Evolutionary conservation across 169 alveolate species (phyloP).

Genomic region (Plasmodium fragile): DNA sequence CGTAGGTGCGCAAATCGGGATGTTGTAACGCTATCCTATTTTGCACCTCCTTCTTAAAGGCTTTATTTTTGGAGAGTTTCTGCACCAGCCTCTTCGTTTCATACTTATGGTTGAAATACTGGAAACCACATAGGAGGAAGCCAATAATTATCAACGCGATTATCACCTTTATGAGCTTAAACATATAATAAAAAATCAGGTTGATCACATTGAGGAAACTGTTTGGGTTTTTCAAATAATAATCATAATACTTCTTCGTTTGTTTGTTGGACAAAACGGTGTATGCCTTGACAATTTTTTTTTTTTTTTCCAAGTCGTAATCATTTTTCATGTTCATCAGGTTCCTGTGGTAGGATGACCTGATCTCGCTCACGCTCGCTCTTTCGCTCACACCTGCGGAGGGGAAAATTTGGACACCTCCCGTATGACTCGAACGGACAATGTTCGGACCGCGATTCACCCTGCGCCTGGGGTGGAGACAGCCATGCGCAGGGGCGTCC

Average conservation of each 20-base stretch:
- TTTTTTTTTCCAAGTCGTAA: slow-evolving; percentile 22
- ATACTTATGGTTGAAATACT: slow-evolving; percentile 37
- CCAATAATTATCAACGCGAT: neutral
- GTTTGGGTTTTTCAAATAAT: slow-evolving; percentile 57
- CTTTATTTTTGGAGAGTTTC: slow-evolving; percentile 30
- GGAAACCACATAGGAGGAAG: slow-evolving; percentile 19
- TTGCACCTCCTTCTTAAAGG: slow-evolving; percentile 39
- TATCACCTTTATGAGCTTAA: slow-evolving; percentile 42
- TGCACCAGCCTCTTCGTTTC: slow-evolving; percentile 12
- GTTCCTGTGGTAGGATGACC: slow-evolving; percentile 8
- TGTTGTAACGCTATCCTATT: slow-evolving; percentile 3
- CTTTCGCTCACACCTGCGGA: slow-evolving; percentile 19
- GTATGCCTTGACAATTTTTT: slow-evolving; percentile 39
- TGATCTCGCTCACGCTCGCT: slow-evolving; percentile 8
- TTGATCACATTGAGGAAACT: slow-evolving; percentile 46
- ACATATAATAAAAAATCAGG: slow-evolving; percentile 16
- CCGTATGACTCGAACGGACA: neutral
- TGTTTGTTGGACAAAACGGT: slow-evolving; percentile 28
- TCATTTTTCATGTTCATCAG: neutral
- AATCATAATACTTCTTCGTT: slow-evolving; percentile 53
- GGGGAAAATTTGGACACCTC: neutral
- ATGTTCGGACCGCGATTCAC: neutral
- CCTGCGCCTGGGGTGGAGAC: neutral
- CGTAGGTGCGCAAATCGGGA: slow-evolving; percentile 43
- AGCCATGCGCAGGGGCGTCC: neutral